Percentiles rank a stretch among this genome's conserved stretches.
Evolutionary conservation across 371 early-diverging fungal species (phyloP).

Genomic region (Mortierella polycephala): DNA sequence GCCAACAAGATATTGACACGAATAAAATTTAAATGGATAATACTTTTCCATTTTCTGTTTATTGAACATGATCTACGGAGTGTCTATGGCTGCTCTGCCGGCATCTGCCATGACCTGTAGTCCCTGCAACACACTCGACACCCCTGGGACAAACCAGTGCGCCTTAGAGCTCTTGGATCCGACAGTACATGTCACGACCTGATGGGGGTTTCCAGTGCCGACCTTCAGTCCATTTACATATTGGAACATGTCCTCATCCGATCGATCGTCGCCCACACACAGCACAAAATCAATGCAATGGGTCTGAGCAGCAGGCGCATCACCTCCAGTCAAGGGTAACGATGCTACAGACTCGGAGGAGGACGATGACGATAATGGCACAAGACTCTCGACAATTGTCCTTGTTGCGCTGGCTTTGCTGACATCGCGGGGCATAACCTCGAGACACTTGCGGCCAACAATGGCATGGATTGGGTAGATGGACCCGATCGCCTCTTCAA

Average conservation of each 20-base stretch:
- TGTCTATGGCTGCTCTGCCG: neutral
- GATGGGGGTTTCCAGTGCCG: conserved; percentile 8
- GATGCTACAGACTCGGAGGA: conserved; percentile 47
- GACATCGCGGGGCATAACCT: conserved; percentile 79
- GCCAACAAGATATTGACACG: neutral
- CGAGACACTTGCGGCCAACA: conserved; percentile 92
- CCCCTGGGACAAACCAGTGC: conserved; percentile 65
- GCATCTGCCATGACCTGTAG: conserved; percentile 43
- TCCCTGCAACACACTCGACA: conserved; percentile 57
- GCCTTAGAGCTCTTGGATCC: conserved; percentile 70
- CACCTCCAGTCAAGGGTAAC: no score
- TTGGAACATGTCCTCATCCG: conserved; percentile 89
- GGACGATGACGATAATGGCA: conserved; percentile 60
- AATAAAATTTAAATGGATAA: no score
- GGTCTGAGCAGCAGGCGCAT: conserved; percentile 20
- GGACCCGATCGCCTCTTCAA: conserved; percentile 84
- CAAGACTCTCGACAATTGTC: conserved; percentile 63
- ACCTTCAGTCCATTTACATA: conserved; percentile 66
- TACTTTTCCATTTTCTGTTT: no score
- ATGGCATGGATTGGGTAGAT: conserved; percentile 90
- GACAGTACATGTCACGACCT: conserved; percentile 67
- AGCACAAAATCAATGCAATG: conserved; percentile 72
- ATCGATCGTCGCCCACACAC: conserved; percentile 82
- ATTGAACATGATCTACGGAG: neutral
- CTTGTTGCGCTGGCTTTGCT: conserved; percentile 72